Conservation (phyloP, 2,329 filamentous ascomycete species). For the Talaromyces sp. region DNA sequence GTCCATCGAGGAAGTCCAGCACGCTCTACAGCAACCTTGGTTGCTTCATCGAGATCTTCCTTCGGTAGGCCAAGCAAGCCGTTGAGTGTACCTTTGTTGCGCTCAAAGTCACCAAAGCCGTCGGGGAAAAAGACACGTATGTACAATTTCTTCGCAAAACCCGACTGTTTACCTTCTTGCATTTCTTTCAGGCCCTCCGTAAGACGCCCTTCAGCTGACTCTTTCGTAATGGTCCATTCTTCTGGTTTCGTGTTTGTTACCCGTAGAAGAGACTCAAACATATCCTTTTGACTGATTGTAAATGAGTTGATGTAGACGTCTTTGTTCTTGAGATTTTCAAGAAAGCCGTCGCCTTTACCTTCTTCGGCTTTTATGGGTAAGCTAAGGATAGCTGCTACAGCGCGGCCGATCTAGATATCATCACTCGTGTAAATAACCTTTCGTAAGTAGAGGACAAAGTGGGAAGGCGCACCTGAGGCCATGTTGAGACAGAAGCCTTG, state of each 20-base stretch:
- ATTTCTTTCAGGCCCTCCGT: conserved; percentile 44
- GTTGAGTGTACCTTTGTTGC: neutral
- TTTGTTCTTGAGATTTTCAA: conserved; percentile 44
- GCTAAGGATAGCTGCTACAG: conserved; percentile 52
- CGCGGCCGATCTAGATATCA: conserved; percentile 52
- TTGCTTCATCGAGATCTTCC: conserved; percentile 3
- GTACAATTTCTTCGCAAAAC: conserved; percentile 54
- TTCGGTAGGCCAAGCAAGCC: conserved; percentile 2
- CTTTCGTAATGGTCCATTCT: conserved; percentile 59
- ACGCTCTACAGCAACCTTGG: conserved; percentile 5
- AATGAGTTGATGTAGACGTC: conserved; percentile 56
- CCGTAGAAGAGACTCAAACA: conserved; percentile 58
- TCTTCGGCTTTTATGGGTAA: conserved; percentile 34
- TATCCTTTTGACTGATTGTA: conserved; percentile 62
- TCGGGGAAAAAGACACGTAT: conserved; percentile 53
- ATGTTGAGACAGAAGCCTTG: conserved; percentile 36
- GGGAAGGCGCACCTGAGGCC: neutral
- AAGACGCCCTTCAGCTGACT: conserved; percentile 49
- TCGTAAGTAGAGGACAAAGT: neutral
- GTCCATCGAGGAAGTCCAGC: neutral
- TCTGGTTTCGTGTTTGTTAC: conserved; percentile 55
- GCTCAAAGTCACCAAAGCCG: conserved; percentile 21
- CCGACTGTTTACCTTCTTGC: conserved; percentile 32
- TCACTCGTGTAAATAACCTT: neutral
- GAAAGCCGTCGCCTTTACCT: conserved; percentile 39